A percentile compares a stretch with the other conserved stretches of the same genome.
Evolutionary conservation across 192 early-diverging fungal genomes (phyloP).

Genomic region (Coemansia sp.): DNA sequence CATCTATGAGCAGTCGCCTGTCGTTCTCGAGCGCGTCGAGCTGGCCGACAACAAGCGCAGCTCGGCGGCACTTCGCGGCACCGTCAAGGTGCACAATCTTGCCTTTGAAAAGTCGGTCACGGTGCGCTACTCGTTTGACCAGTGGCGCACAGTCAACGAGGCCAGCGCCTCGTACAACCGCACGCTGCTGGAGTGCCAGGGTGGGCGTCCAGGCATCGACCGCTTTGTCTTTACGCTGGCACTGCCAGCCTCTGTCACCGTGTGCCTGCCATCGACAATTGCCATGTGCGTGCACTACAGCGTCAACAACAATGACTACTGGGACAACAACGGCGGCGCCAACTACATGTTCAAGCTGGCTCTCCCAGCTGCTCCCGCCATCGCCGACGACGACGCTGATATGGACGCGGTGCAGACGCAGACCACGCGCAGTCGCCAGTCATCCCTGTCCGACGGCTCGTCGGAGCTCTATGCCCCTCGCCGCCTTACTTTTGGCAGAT

Average conservation of each 20-base stretch:
- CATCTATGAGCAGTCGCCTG: slow-evolving; percentile 48
- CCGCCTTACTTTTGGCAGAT: slow-evolving; percentile 27
- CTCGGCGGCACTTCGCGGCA: slow-evolving; percentile 57
- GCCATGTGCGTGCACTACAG: slow-evolving; percentile 66
- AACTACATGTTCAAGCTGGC: slow-evolving; percentile 72
- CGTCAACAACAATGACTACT: slow-evolving; percentile 70
- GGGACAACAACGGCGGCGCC: slow-evolving; percentile 91
- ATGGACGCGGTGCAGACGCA: slow-evolving; percentile 16
- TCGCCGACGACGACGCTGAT: slow-evolving; percentile 43
- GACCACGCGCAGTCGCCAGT: slow-evolving; percentile 3
- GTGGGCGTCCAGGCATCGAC: slow-evolving; percentile 57
- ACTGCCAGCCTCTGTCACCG: slow-evolving; percentile 46
- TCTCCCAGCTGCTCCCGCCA: slow-evolving; percentile 36
- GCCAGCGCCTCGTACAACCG: slow-evolving; percentile 61
- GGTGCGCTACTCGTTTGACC: slow-evolving; percentile 80
- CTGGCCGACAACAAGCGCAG: slow-evolving; percentile 52
- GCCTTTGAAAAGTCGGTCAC: slow-evolving; percentile 78
- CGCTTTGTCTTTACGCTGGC: slow-evolving; percentile 68
- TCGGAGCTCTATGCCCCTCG: slow-evolving; percentile 27
- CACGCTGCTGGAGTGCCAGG: slow-evolving; percentile 50
- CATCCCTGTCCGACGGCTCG: not conserved
- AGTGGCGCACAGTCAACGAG: slow-evolving; percentile 75
- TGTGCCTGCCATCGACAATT: slow-evolving; percentile 46
- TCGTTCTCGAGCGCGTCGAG: slow-evolving; percentile 60
- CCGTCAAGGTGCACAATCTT: slow-evolving; percentile 77